Base-by-base conservation (phyloP, 129 eudicot species). In the Artemisia annua region DNA sequence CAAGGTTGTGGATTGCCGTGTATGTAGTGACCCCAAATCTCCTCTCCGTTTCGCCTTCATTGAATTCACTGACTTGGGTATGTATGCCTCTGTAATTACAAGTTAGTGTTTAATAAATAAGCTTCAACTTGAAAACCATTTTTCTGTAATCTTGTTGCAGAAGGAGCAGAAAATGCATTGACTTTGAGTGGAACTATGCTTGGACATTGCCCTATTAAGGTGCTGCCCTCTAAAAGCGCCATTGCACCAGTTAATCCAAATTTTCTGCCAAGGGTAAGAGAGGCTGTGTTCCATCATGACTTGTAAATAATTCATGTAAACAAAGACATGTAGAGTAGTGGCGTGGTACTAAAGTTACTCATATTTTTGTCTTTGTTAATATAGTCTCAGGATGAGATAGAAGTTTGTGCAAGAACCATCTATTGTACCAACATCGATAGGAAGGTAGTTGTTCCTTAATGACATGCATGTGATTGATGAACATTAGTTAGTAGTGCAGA, bases 171-270 rank as follows among this genome's bases (percentile, higher is more conserved):
- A 5, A 35, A 35, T 35, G 43, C 98, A 63, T 68, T 87, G 76
- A 85, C 84, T 70, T 78, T 93, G 65, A 81, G 89, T 15, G 98
- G 97, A 44, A 93, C 96, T 22, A 85, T 93, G 96, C 98, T 93
- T 39, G 88, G 97, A n/a, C 87, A 67, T 61, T 83, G 87, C 75
- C 97, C 97, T 15, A 89, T 89, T 22, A 87, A 81, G 83, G 98
- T 93, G 70, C 82, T 93, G 62, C 98, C 97, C 71, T 93, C 98
- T 1, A 89, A 89, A 82, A 93, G 97, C 64, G 98, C 43, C 7
- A 35, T 35, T 35, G 43, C 43, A 35, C 43, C 43, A 4, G 8
- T 35, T 35, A 35, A 35, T 35, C 43, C 43, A 35, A 0, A 35
- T 35, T 5, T 35, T 35, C 43, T 35, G 43, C 43, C 43, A 35